Conservation (phyloP, 805 yeast species). For the Zygoascus bituminiphila region DNA sequence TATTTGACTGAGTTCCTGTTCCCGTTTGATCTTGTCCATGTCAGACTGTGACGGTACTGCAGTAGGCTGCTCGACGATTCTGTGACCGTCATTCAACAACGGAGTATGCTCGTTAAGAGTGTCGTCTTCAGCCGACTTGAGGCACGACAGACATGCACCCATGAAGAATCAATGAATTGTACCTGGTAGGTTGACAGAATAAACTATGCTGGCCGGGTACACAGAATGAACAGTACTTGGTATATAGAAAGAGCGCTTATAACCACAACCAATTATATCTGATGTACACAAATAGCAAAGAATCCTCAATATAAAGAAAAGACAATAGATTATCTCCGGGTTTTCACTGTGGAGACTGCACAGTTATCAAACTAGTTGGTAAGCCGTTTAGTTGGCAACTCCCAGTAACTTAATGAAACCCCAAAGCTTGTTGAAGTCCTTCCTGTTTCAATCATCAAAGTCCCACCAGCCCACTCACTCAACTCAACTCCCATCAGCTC, state of each 20-base stretch:
- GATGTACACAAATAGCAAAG: neutral
- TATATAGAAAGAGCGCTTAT: no score
- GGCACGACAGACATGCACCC: constrained; percentile 18
- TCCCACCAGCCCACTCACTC: neutral
- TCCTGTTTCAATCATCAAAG: no score
- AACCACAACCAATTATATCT: no score
- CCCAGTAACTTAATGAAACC: no score
- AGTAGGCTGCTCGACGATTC: neutral
- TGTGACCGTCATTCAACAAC: constrained; percentile 1
- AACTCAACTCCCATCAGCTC: neutral
- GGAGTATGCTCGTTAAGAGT: constrained; percentile 8
- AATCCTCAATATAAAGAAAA: neutral
- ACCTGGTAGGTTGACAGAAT: neutral
- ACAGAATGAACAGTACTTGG: no score
- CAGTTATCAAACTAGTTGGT: no score
- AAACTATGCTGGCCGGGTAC: no score
- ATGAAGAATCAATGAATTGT: constrained; percentile 2
- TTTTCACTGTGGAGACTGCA: no score
- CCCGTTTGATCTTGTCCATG: constrained; percentile 9
- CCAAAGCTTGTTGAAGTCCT: no score
- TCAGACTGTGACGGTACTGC: neutral
- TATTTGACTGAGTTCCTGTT: constrained; percentile 13
- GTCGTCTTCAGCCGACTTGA: constrained; percentile 6
- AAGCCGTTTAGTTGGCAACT: no score
- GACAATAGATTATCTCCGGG: no score